Evolutionary conservation across 1,139 yeast species (phyloP).

Genomic region (Yamadazyma pseudoaaseri): DNA sequence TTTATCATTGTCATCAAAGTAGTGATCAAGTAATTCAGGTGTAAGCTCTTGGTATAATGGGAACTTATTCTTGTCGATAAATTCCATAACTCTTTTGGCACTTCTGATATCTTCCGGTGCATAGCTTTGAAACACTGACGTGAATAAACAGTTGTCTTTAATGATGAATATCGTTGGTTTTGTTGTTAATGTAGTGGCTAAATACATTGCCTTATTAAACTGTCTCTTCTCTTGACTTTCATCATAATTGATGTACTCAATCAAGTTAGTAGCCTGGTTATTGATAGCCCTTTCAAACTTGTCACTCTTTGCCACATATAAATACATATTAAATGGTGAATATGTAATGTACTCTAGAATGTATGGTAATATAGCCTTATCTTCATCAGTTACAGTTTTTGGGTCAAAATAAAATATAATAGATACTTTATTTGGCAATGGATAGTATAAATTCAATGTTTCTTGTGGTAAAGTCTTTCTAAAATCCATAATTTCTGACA

Average conservation of each 20-base stretch:
- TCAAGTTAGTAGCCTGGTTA: conserved; percentile 41
- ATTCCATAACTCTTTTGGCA: conserved; percentile 42
- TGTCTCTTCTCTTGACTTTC: conserved; percentile 20
- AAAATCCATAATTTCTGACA: conserved; percentile 42
- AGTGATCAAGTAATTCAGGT: conserved; percentile 30
- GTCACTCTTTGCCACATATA: conserved; percentile 51
- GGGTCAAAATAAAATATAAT: conserved; percentile 57
- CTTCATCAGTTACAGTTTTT: conserved; percentile 54
- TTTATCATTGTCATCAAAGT: conserved; percentile 26
- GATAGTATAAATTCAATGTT: conserved; percentile 36
- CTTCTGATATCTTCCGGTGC: conserved; percentile 64
- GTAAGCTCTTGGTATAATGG: conserved; percentile 57
- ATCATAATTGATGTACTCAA: conserved; percentile 43
- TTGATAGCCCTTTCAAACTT: conserved; percentile 39
- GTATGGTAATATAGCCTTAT: conserved; percentile 57
- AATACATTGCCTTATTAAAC: conserved; percentile 44
- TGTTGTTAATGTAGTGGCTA: conserved; percentile 54
- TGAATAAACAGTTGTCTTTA: conserved; percentile 53
- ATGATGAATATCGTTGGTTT: conserved; percentile 61
- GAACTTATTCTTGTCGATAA: conserved; percentile 44
- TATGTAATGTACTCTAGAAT: conserved; percentile 54
- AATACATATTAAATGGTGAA: conserved; percentile 52
- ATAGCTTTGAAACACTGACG: conserved; percentile 56
- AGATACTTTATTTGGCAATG: conserved; percentile 43
- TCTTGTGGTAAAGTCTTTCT: conserved; percentile 30